Conservation (phyloP, 305 asterid genomes). For the Striga hermonthica region DNA sequence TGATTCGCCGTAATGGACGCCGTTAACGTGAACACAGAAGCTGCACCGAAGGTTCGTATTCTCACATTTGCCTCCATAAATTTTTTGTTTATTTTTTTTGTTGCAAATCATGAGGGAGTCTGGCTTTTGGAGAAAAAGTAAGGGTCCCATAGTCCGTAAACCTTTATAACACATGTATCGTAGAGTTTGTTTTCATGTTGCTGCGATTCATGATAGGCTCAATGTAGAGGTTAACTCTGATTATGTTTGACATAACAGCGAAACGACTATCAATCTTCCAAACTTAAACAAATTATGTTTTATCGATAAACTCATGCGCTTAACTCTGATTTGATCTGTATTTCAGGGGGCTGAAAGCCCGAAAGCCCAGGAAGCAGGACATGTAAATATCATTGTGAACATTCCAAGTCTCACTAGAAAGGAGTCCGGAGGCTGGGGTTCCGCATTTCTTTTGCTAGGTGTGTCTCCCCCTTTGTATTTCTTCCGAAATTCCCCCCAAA, state of each 20-base stretch:
- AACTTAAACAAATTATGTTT: no score
- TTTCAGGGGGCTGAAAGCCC: constrained; percentile 29
- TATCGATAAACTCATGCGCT: no score
- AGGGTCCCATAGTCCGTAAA: no score
- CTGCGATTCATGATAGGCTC: not conserved
- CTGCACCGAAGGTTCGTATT: constrained; percentile 34
- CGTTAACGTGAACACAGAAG: constrained; percentile 31
- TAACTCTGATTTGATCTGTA: no score
- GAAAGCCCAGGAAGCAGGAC: constrained; percentile 13
- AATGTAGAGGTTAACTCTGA: no score
- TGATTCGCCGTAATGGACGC: constrained; percentile 35
- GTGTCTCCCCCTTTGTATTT: not conserved
- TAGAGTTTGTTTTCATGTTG: not conserved
- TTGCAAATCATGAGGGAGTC: no score
- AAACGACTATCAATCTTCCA: no score
- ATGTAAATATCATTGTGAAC: not conserved
- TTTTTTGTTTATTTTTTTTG: not conserved
- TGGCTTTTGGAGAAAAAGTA: no score
- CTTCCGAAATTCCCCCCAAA: not conserved
- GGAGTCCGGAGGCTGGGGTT: constrained; percentile 49
- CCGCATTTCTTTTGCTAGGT: constrained; percentile 53
- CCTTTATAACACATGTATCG: not conserved
- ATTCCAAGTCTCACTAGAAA: constrained; percentile 26
- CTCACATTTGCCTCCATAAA: not conserved
- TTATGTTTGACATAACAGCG: no score